Percentiles rank a stretch among this genome's conserved stretches.
Conservation (phyloP, 106 monocot genomes). For the Narthecium ossifragum region DNA sequence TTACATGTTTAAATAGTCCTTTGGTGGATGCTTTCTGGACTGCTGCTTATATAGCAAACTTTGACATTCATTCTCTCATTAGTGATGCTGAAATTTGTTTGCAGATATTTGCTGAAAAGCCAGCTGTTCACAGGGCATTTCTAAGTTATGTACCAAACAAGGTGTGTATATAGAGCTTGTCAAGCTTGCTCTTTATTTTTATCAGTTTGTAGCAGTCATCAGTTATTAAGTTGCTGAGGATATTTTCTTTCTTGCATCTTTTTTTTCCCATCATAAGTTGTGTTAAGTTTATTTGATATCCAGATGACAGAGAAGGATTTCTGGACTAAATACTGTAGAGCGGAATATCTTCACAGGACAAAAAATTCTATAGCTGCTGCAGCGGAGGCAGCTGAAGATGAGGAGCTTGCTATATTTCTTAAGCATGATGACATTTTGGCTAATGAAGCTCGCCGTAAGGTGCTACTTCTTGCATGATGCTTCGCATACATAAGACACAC, state of each 20-base stretch:
- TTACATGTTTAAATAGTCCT: not conserved
- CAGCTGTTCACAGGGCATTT: conserved; percentile 95
- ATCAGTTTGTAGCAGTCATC: too few relatives aligned
- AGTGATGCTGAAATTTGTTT: conserved; percentile 6
- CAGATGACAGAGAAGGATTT: conserved; percentile 98
- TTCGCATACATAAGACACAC: not conserved
- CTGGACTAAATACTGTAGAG: conserved; percentile 98
- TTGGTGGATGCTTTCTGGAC: not conserved
- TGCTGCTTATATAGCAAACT: not conserved
- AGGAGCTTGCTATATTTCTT: conserved; percentile 91
- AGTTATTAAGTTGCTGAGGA: not conserved
- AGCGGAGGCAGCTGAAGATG: conserved; percentile 98
- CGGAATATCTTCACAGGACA: conserved; percentile 81
- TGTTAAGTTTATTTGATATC: conserved; percentile 1
- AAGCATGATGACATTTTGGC: conserved; percentile 93
- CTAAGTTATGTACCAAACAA: conserved; percentile 77
- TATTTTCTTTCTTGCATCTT: not conserved
- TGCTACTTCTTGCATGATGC: conserved; percentile 19
- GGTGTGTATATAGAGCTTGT: conserved; percentile 28
- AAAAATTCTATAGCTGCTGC: conserved; percentile 75
- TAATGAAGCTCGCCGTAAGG: conserved; percentile 76
- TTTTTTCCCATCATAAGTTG: not conserved
- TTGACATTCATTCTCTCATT: not conserved
- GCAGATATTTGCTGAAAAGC: conserved; percentile 99
- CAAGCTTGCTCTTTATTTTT: not conserved